Evolutionary conservation across 225 moss, liverwort and hornwort genomes (phyloP), one percentile per base, ranked within the genome.

Genomic region (Sphagnum tenellum): DNA sequence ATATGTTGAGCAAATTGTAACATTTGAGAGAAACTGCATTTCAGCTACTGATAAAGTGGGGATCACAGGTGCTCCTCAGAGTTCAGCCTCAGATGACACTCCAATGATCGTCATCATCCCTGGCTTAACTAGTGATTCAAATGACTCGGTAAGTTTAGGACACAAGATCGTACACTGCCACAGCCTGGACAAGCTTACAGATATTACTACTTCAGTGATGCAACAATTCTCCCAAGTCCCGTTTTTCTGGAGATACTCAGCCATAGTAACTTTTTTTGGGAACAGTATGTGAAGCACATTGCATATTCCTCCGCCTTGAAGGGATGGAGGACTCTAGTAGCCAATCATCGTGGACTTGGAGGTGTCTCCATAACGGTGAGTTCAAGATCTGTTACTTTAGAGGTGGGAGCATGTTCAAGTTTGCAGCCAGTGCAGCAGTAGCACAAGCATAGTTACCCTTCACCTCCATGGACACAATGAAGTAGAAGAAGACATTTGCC

Each of bases 331-430:
- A 85, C 89, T 45, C 55, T 94, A 64, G 72, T 94, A 59, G 57
- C 76, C 56, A 94, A 94, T 83, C 94, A 94, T 70, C 81, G 90
- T 60, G 94, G 94, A 58, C 89, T 94, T 73, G 90, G 94, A 57
- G 94, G 94, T 46, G 69, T 94, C 54, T 81, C 94, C 59, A 74
- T 94, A 49, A 94, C 90, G 69, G 94, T 90, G 72, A 79, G 86
- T 76, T 72, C 9, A 29, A 29, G 29, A 29, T 29, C 29, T 29
- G 29, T 29, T 29, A 29, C 29, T 29, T 29, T 29, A 29, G 29
- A 29, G 29, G 29, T 29, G 29, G 29, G 29, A 29, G 29, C 29
- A 29, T 29, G 1, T 29, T 29, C 29, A 29, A 29, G 29, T 29
- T 29, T 29, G 29, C 29, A 29, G 29, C 29, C 29, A 29, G 29